Evolutionary conservation across 2,329 filamentous ascomycete species (phyloP).

Genomic region (Aquanectria penicillioides): DNA sequence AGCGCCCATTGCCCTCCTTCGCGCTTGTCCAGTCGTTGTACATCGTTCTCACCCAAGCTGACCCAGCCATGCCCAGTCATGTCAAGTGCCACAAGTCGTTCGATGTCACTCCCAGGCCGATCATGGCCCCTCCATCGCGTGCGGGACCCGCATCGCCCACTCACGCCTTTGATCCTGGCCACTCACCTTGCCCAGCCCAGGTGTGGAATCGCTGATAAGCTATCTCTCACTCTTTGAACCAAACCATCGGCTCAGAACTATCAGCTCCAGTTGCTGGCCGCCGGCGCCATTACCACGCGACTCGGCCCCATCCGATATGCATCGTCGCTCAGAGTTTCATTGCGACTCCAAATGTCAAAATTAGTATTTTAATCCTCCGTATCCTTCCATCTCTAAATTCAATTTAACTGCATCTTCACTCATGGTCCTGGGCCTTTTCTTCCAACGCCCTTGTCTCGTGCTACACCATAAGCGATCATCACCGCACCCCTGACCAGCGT

Average conservation of each 20-base stretch:
- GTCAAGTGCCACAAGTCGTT: constrained; percentile 6
- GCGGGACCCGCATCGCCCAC: constrained; percentile 35
- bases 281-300: constrained; percentile 33
- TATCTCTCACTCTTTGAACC: constrained; percentile 33
- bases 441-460: too few species aligned
- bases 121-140: constrained; percentile 22
- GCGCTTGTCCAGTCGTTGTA: neutral
- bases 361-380: constrained; percentile 26
- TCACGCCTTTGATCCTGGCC: constrained; percentile 19
- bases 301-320: constrained; percentile 22
- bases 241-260: constrained; percentile 29
- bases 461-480: too few species aligned
- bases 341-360: constrained; percentile 17
- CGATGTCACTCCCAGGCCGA: constrained; percentile 22
- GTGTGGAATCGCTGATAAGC: constrained; percentile 39
- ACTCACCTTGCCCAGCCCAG: constrained; percentile 28
- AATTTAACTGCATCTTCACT: constrained; percentile 1
- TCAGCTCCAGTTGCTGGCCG: constrained; percentile 31
- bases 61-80: neutral
- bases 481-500: neutral
- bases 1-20: constrained; percentile 6
- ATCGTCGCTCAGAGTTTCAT: constrained; percentile 17
- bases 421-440: too few species aligned
- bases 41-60: neutral
- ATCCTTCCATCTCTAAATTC: neutral